Evolutionary conservation across 176 grass and related monocot genomes (phyloP), one percentile per base, ranked within the genome.

Genomic region (Carex scoparia): DNA sequence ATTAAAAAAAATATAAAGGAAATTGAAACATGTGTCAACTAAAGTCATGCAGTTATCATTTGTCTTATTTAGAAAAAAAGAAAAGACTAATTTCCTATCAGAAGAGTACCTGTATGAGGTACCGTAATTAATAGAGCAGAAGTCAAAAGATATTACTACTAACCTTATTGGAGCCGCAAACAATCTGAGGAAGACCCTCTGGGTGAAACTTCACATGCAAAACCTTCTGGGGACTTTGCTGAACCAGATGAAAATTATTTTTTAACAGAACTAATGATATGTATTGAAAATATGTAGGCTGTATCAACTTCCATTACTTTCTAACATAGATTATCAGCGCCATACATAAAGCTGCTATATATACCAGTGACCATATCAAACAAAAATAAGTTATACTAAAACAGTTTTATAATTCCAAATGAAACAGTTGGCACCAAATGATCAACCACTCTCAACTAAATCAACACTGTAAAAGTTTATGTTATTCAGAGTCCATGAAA

Each of bases 181-280:
- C 92, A 81, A 98, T 86, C 83, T 95, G 95, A 85, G 95, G 95
- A 59, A 94, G 88, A 65, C 95, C 95, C 87, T 98, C 95, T 77
- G 93, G 95, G 83, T 95, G 95, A 90, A 98, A 95, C 69, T 88
- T 98, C 68, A 98, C 95, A 88, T 98, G 89, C 86, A 94, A 86
- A 90, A 98, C 91, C 89, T 94, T 98, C 79, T 90, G 91, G 80
- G 90, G 76, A 87, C 89, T 92, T 98, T 93, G 95, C 95, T 98
- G 93, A 69, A 53, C 28, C 33, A 82, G 74, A 73, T 60, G 14
- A 85, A 79, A 54, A 81, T 4, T 79, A 35, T 74, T 76, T 33
- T 69, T 49, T 56, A 88, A 59, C 30, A 82, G 44, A 64, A 66
- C 42, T 3, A 53, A 73, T 79, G 10, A 73, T 83, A 84, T 79